Evolutionary conservation across 1,284 basidiomycete species (phyloP), one percentile per base, ranked within the genome.

Genomic region (Cryptococcus deneoformans): DNA sequence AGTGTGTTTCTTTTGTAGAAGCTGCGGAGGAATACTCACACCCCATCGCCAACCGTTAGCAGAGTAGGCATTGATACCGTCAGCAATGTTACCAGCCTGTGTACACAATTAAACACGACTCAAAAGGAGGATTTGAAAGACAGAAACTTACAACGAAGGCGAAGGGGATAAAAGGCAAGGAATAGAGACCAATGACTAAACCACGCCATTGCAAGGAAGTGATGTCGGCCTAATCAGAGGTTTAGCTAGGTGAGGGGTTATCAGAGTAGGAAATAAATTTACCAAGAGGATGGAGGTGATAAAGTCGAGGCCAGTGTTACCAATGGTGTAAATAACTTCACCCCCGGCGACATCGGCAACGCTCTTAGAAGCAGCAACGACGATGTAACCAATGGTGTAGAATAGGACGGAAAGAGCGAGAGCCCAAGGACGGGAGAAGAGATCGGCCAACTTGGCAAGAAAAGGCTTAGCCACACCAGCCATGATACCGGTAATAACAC

Each of bases 191-290:
- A 3, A 84, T 82, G 36, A 87, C 83, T 11, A 89, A 79, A 6
- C 87, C 88, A 53, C 89, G 82, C 87, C 87, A 90, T 72, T 85
- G 82, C 14, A 90, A 82, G 1, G 85, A 86, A 2, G 89, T 90
- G 58, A 88, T 85, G 69, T 92, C 89, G 14, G 87, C 88, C 20
- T 20, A 20, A 20, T 20, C 53, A 75, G 58, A 20, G 39, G 73
- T 10, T 55, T 59, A 75, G 65, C 16, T 48, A 57, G 40, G 46
- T 53, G 43, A 66, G 62, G 37, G 71, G 63, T 43, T 56, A 11
- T 42, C n/a, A 42, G 10, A 11, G 10, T 42, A 11, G 40, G 40
- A 42, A 11, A 42, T 42, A n/a, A n/a, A 42, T n/a, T 42, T 42
- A 42, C 40, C 58, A 3, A 42, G 40, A 11, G 5, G 11, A 42